Evolutionary conservation across 306 rosid genomes (phyloP).

Genomic region (Biancaea sappan): DNA sequence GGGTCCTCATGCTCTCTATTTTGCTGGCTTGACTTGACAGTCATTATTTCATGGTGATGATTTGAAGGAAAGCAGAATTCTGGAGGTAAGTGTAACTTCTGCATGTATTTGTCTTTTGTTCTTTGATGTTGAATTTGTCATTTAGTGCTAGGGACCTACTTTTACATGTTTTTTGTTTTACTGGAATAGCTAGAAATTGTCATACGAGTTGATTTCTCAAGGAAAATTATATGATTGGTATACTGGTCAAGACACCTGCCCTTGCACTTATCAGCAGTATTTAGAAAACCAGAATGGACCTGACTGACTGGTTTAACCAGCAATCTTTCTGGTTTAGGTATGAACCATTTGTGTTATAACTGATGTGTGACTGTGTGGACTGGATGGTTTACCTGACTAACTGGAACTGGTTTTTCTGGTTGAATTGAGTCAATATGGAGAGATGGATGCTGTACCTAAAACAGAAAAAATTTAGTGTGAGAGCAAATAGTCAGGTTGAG

Average conservation of each 20-base stretch:
- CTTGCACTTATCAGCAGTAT: background rate
- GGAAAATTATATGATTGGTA: too few species aligned
- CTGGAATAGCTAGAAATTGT: background rate
- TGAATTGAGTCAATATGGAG: too few species aligned
- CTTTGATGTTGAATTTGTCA: constrained; percentile 6
- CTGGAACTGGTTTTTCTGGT: too few species aligned
- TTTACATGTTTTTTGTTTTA: background rate
- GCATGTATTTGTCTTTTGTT: constrained; percentile 12
- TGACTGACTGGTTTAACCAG: too few species aligned
- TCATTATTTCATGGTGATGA: constrained; percentile 87
- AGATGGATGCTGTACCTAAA: too few species aligned
- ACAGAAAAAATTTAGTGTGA: too few species aligned
- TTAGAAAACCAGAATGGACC: too few species aligned
- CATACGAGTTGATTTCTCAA: background rate
- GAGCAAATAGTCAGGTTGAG: too few species aligned
- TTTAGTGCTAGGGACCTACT: constrained; percentile 10
- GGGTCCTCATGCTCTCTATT: constrained; percentile 37
- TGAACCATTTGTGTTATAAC: too few species aligned
- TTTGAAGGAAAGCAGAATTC: constrained; percentile 78
- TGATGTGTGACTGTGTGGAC: too few species aligned
- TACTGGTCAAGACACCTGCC: background rate
- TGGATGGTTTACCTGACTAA: too few species aligned
- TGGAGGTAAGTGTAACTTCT: constrained; percentile 63
- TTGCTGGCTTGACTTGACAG: constrained; percentile 54
- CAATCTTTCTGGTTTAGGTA: too few species aligned